Evolutionary conservation across 257 asterid genomes (phyloP), one percentile per base, ranked within the genome.

Genomic region (Oldenlandia corymbosa): DNA sequence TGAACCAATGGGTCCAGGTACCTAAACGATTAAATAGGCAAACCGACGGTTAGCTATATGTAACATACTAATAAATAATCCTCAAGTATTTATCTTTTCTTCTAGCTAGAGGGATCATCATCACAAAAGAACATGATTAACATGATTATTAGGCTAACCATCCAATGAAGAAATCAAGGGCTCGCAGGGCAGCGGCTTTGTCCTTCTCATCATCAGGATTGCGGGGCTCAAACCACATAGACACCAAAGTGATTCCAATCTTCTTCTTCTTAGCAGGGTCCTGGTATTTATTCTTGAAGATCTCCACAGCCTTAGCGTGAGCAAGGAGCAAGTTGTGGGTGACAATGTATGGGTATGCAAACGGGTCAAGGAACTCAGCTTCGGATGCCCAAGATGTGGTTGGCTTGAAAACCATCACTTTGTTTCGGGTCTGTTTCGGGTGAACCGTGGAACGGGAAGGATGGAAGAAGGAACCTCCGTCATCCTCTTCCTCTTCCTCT

Each of bases 181-280:
- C 61, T 2, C 61, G 24, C 5, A 56, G 61, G 10, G 61, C 61
- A 56, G 61, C 61, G 17, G 61, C 61, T 11, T 56, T 56, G 18
- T 56, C 61, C 61, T 56, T 56, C 26, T 56, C 61, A 18, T 8
- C 37, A 7, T 56, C 21, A 18, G 43, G 43, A 12, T 56, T 37
- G 0, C 61, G 61, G 5, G 61, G 61, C 13, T 56, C 61, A 18
- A 56, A 56, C 61, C 61, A 56, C 61, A 56, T 56, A 7, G 61
- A 56, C 24, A 56, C 61, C 26, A 56, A 56, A 2, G 61, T 56
- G 5, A 56, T 56, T 56, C 61, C 61, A 56, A 56, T 56, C 0
- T n/a, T 7, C 26, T 31, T 56, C 61, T 56, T 56, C 6, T 55
- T 55, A n/a, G 9, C 1, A 20, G 0, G 2, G 26, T 31, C 61